Evolutionary conservation across 2,329 filamentous ascomycete species (phyloP), one percentile per base, ranked within the genome.

Genomic region (Clonostachys chloroleuca): DNA sequence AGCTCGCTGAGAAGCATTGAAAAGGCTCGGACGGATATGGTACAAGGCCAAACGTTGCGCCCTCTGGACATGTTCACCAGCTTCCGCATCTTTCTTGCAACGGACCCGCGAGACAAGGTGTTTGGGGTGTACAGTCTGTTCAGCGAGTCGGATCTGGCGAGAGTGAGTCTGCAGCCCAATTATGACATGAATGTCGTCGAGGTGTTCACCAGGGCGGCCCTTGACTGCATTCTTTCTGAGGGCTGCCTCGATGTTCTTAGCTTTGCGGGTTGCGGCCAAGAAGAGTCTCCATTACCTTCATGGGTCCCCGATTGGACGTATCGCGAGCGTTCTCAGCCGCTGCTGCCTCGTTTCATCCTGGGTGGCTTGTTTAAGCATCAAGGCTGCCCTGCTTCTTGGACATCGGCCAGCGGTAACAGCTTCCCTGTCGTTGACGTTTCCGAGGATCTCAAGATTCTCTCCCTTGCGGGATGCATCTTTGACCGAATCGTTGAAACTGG

Each of bases 51-150:
- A 1, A 42, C 17, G 7, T n/a, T 24, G 13, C 13, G 13, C 14
- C 40, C 40, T 16, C 40, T 42, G 13, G 40, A 42, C 16, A 14
- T 42, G 40, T 14, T 42, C 40, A 16, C 20, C 40, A 20, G 20
- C 16, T 18, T 16, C 20, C 40, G 40, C n/a, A 42, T 16, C 13
- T 42, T 42, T 20, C n/a, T 20, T 3, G 16, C n/a, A 3, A 42
- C 44, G n/a, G 33, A 46, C 30, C 44, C 44, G 9, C 37, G 37
- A 16, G 44, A 46, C n/a, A 46, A 46, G 16, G 34, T 46, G 6
- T 46, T 34, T n/a, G 44, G 17, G 7, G 13, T 42, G 13, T 14
- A 41, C 34, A 39, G 44, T 2, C 5, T 46, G 39, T 17, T 20
- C 7, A 42, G 18, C 20, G n/a, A 42, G 40, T 30, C 24, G 24